A percentile compares a stretch with the other conserved stretches of the same genome.
Evolutionary conservation across 768 basidiomycete species (phyloP).

Genomic region (Pisolithus microcarpus): DNA sequence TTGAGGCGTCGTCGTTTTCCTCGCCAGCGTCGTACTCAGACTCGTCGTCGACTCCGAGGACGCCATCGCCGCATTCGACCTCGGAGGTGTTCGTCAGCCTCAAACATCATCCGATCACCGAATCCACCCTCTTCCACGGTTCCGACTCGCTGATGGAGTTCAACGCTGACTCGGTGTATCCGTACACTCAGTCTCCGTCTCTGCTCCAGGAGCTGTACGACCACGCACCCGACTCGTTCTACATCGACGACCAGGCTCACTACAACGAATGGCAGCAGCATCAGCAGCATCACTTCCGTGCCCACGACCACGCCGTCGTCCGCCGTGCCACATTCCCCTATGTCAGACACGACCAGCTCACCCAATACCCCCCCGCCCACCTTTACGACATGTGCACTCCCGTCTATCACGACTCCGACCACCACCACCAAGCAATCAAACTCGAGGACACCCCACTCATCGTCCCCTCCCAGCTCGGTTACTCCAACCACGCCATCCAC

Average conservation of each 20-base stretch:
- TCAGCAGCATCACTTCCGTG: conserved; percentile 29
- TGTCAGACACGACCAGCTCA: conserved; percentile 63
- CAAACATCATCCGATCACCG: conserved; percentile 32
- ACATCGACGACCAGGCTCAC: conserved; percentile 28
- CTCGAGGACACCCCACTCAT: conserved; percentile 55
- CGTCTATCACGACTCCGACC: conserved; percentile 32
- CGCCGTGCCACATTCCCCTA: conserved; percentile 74
- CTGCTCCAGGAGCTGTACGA: conserved; percentile 72
- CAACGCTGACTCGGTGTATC: conserved; percentile 33
- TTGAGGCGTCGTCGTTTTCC: conserved; percentile 49
- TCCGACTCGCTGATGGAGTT: conserved; percentile 29
- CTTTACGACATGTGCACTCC: conserved; percentile 28
- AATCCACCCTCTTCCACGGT: conserved; percentile 47
- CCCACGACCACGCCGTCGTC: conserved; percentile 37
- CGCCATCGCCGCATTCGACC: conserved; percentile 54
- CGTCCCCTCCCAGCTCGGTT: conserved; percentile 53
- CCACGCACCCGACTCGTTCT: conserved; percentile 28
- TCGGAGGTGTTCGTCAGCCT: conserved; percentile 16
- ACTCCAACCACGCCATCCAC: conserved; percentile 22
- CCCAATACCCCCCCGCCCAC: conserved; percentile 33
- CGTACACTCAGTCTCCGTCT: conserved; percentile 22
- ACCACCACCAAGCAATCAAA: conserved; percentile 44
- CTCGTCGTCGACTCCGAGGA: conserved; percentile 61
- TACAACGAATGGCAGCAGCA: conserved; percentile 29
- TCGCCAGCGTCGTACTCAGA: conserved; percentile 40